Evolutionary conservation across 129 eudicot genomes (phyloP), one percentile per base, ranked within the genome.

Genomic region (Apium graveolens): DNA sequence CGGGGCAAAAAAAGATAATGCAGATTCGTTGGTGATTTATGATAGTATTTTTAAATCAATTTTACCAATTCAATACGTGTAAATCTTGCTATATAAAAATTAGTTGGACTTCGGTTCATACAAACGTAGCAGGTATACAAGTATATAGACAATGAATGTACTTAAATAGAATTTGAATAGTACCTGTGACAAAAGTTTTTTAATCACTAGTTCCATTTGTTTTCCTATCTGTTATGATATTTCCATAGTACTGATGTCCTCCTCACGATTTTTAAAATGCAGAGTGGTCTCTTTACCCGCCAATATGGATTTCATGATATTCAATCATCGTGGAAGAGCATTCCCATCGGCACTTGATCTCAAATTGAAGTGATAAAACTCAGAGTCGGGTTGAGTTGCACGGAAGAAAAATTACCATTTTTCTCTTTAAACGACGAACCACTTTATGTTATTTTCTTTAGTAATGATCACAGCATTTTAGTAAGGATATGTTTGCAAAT

Each of bases 321-420:
- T 94, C 83, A 94, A 94, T 80, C 97, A 94, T 68, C 97, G 98
- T 75, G 98, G 98, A 81, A 94, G 81, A 85, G 93, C 91, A 24
- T 85, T 89, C 80, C 90, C 89, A 53, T 45, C 89, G 82, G 92
- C 85, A 70, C 73, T 76, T 17, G 90, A 87, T 57, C 65, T 87
- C 73, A 93, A 93, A 87, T 84, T 91, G 57, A 93, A 87, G 76
- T 92, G 83, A 91, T 77, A 70, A 60, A 60, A 74, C 11, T 6
- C 46, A 18, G 74, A 37, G 43, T 16, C 11, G 26, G 35, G 74
- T 35, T 13, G 71, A 13, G 10, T 13, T 66, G 72, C 39, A 12
- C 39, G 7, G 39, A 31, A 66, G 38, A 13, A 65, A 20, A 14
- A 31, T 66, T 31, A 11, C 41, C 3, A 31, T 31, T 12, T 11